Evolutionary conservation across 2,329 filamentous ascomycete species (phyloP), one percentile per base, ranked within the genome.

Genomic region (Aspergillus pseudotamarii): DNA sequence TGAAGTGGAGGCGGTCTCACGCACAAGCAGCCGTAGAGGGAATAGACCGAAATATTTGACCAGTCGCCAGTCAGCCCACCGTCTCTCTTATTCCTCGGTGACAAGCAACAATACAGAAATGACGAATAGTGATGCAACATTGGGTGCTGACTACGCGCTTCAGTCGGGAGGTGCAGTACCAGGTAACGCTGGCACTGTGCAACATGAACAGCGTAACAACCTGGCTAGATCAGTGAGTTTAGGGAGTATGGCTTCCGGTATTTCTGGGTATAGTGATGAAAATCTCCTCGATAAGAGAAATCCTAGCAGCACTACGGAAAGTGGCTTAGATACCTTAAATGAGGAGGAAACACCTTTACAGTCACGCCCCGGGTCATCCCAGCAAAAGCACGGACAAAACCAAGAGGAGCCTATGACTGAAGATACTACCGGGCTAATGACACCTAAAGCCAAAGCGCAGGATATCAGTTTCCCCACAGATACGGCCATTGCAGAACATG

Each of bases 401-500:
- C 76, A 64, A 67, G 64, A 72, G 68, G 64, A 74, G 38, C 66
- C 66, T 12, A 71, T 78, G 61, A 70, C 75, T 55, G 76, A 83
- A 48, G 79, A 80, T 73, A 23, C 46, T n/a, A 54, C 82, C 1
- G 81, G 79, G 2, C 85, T 92, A 8, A 86, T 85, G 66, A 97
- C 94, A 2, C 94, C 94, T 1, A 89, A 86, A 75, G 82, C 88
- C 63, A 82, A 83, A 72, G 81, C 85, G 67, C 78, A 77, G 70
- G 81, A 85, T 57, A 78, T 87, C 46, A 81, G 85, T 23, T 86
- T 89, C 8, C 92, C 92, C 2, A 95, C 93, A 1, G 94, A 97
- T 73, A 97, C 93, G 2, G 89, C 93, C 57, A 91, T 97, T 71
- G 89, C 93, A 50, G 90, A 93, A 62, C 94, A 95, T 73, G 90